phyloP scores from a whole-genome alignment of 208 protist species.

The Trypanosoma congolense region DNA sequence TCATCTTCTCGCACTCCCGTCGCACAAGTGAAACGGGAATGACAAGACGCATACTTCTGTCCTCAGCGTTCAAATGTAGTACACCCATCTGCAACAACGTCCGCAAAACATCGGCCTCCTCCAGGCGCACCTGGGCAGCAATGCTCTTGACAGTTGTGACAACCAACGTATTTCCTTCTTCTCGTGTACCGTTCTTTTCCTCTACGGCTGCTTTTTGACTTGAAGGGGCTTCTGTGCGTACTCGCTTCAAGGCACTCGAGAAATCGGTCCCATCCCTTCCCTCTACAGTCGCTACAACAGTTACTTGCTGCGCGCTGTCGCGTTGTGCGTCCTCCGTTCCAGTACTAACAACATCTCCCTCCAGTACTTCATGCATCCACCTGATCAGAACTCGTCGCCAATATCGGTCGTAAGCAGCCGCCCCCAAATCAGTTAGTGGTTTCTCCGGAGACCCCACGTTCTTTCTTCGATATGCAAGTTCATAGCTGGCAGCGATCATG shows the following conservation, averaged over 20 bases:
- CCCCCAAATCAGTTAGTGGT: conserved; percentile 98
- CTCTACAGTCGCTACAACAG: neutral
- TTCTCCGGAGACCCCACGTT: conserved; percentile 97
- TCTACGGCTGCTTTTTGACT: neutral
- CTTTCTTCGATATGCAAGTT: conserved; percentile 93
- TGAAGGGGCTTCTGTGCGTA: neutral
- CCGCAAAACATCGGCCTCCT: conserved; percentile 73
- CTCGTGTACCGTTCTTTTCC: conserved; percentile 14
- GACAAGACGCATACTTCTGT: conserved; percentile 49
- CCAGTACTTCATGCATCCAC: conserved; percentile 44
- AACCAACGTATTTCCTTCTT: conserved; percentile 8
- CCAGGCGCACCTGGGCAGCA: conserved; percentile 50
- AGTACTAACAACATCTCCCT: neutral
- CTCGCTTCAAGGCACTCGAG: conserved; percentile 1
- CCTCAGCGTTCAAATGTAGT: conserved; percentile 68
- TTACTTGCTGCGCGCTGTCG: no score
- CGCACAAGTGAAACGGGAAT: conserved; percentile 56
- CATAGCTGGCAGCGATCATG: conserved; percentile 97
- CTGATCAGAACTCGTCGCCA: conserved; percentile 68
- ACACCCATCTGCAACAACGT: conserved; percentile 72
- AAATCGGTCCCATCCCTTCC: neutral
- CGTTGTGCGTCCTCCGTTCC: neutral
- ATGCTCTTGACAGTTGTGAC: conserved; percentile 25
- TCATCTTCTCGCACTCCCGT: conserved; percentile 26
- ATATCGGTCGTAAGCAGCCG: conserved; percentile 87